Base-by-base conservation (phyloP, 2,329 filamentous ascomycete species). In the Corinectria fuckeliana region DNA sequence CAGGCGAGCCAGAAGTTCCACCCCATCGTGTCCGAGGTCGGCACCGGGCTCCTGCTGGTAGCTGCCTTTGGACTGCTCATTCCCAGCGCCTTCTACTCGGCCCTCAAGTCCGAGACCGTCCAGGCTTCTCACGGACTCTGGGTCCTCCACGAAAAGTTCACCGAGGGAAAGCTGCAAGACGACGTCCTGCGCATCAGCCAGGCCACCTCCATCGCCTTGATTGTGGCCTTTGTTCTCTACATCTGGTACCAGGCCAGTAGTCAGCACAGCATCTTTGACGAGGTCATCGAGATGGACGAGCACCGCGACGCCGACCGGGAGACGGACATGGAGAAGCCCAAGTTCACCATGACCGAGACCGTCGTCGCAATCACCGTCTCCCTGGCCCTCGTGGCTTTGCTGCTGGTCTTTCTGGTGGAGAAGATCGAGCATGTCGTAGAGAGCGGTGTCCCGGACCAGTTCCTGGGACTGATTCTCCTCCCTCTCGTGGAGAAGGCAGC, bases 401-500 rank as follows among this genome's bases (percentile, higher is more conserved):
- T 88, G n/a, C 85, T 89, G 1, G 81, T 90, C 4, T 88, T 87
- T 67, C 75, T 91, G n/a, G 88, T 91, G 7, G 78, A 86, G 44
- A 76, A 89, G 65, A 91, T 91, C 50, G 80, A 85, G 13, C 78
- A 78, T 67, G 85, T 76, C 5, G 72, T 77, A 0, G 69, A 74
- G 21, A 68, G 61, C 13, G 72, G 71, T 1, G 62, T 78, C 0
- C 71, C 72, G 0, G 72, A 74, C 14, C 73, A 76, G 28, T 75
- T 74, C 14, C 50, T 76, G 41, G 74, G 88, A 69, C 75, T 91
- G 21, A 90, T 90, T 50, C 78, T 91, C 0, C 77, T 91, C 5
- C 84, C 88, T 3, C 77, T 91, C 2, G 88, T 91, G 2, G 89
- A 91, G 68, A 91, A 91, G 70, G 84, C 85, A 0, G 88, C 88